Evolutionary conservation across 441 rosid genomes (phyloP).

Genomic region (Adansonia gregorii): DNA sequence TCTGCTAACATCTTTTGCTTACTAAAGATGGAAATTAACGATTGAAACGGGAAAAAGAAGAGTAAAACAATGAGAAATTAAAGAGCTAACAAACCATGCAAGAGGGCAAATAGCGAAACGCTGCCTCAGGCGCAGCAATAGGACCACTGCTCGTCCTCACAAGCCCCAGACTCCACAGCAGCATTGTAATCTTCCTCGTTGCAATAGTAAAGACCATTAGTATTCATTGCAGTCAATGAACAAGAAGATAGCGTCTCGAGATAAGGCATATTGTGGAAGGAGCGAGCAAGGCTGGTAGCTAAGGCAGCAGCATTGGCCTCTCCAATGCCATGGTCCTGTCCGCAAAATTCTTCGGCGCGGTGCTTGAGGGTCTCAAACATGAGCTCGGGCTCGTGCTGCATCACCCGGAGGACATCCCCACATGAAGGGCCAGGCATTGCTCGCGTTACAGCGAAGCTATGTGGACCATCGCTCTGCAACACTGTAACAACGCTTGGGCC

Average conservation of each 20-base stretch:
- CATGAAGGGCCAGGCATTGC: conserved; percentile 82
- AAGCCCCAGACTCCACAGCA: conserved; percentile 41
- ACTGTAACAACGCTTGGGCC: conserved; percentile 90
- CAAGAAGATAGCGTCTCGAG: conserved; percentile 55
- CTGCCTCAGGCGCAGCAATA: conserved; percentile 60
- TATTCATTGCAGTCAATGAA: conserved; percentile 62
- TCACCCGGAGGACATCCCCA: conserved; percentile 79
- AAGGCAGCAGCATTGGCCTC: conserved; percentile 36
- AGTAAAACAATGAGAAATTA: conserved; percentile 21
- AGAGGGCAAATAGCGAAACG: not conserved
- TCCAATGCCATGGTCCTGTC: conserved; percentile 38
- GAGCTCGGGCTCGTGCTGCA: conserved; percentile 95
- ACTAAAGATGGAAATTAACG: conserved; percentile 6
- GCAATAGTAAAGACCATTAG: conserved; percentile 59
- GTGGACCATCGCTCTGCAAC: conserved; percentile 90
- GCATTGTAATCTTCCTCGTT: conserved; percentile 48
- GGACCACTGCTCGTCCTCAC: conserved; percentile 75
- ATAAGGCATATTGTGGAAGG: conserved; percentile 91
- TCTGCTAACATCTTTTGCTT: conserved; percentile 33
- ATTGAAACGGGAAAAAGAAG: conserved; percentile 1
- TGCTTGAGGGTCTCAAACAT: conserved; percentile 89
- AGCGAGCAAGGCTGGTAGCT: conserved; percentile 59
- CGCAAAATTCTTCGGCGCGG: conserved; percentile 67
- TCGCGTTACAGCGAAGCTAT: conserved; percentile 77
- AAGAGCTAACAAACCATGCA: conserved; percentile 8